phyloP scores from a whole-genome alignment of 2,329 filamentous ascomycete species.

The Clonostachys byssicola region DNA sequence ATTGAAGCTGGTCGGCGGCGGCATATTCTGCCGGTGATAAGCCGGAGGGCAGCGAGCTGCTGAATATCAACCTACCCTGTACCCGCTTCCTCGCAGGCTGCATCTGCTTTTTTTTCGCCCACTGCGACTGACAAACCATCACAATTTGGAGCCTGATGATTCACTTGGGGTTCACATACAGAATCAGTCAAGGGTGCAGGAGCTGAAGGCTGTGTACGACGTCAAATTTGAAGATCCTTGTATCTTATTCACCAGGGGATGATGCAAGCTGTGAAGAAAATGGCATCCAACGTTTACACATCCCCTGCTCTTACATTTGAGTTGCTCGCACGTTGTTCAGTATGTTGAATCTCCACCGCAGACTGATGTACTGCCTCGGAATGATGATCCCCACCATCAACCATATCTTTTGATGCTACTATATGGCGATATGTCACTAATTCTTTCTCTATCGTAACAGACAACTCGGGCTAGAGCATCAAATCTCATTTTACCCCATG shows the following conservation, averaged over 20 bases:
- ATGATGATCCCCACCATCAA: background rate
- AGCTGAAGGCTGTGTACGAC: no score
- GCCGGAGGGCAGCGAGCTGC: background rate
- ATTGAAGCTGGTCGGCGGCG: background rate
- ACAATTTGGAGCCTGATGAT: no score
- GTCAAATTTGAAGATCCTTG: no score
- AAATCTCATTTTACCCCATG: slow-evolving; percentile 83
- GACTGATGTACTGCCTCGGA: background rate
- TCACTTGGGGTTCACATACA: no score
- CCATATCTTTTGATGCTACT: no score
- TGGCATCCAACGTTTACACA: slow-evolving; percentile 47
- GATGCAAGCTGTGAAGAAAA: slow-evolving; percentile 30
- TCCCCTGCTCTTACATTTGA: slow-evolving; percentile 74
- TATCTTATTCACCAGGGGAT: background rate
- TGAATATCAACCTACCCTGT: slow-evolving; percentile 2
- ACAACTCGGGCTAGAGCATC: slow-evolving; percentile 93
- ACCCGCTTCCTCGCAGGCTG: background rate
- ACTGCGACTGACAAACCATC: no score
- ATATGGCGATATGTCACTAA: background rate
- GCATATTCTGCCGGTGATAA: background rate
- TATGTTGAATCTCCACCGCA: slow-evolving; percentile 38
- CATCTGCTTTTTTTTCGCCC: no score
- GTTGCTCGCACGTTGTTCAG: slow-evolving; percentile 73
- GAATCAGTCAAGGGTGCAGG: no score
- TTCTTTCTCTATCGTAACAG: slow-evolving; percentile 37